A percentile compares a stretch with the other conserved stretches of the same genome.
Conservation (phyloP, 306 rosid genomes). For the Crotalaria pallida region DNA sequence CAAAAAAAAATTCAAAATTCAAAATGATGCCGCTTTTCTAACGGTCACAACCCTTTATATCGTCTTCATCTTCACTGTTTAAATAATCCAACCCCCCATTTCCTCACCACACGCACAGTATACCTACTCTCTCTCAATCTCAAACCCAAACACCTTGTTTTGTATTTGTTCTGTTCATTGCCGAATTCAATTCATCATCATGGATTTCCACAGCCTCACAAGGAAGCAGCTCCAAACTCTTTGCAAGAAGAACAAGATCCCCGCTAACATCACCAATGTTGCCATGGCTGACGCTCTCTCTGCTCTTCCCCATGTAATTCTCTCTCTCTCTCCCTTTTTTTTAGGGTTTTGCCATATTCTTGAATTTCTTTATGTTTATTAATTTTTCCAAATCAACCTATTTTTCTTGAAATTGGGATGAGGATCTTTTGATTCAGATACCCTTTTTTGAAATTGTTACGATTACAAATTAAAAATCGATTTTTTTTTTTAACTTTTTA, state of each 20-base stretch:
- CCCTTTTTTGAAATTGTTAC: not conserved
- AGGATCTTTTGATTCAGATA: not conserved
- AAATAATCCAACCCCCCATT: too few relatives aligned
- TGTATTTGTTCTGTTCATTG: conserved; percentile 15
- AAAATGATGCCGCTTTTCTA: too few relatives aligned
- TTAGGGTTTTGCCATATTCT: not conserved
- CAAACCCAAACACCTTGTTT: conserved; percentile 47
- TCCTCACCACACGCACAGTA: too few relatives aligned
- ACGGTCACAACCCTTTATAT: too few relatives aligned
- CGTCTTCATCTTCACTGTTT: too few relatives aligned
- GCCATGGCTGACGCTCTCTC: conserved; percentile 84
- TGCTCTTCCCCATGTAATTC: conserved; percentile 51
- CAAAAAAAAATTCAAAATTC: too few relatives aligned
- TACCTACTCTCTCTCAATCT: too few relatives aligned
- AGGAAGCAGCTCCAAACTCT: conserved; percentile 79
- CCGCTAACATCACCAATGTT: conserved; percentile 70
- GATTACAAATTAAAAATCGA: not conserved
- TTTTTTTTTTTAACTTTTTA: not conserved
- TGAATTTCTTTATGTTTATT: not conserved
- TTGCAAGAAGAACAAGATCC: conserved; percentile 92
- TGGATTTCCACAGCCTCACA: conserved; percentile 76
- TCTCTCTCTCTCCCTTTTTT: not conserved
- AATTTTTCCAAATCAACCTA: not conserved
- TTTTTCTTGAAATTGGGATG: not conserved
- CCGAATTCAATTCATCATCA: too few relatives aligned